These are phyloP conservation scores for Recurvomyces mirabilis DNA, from an alignment of 495 filamentous ascomycete genomes.

Conservation along the genomic window DNA sequence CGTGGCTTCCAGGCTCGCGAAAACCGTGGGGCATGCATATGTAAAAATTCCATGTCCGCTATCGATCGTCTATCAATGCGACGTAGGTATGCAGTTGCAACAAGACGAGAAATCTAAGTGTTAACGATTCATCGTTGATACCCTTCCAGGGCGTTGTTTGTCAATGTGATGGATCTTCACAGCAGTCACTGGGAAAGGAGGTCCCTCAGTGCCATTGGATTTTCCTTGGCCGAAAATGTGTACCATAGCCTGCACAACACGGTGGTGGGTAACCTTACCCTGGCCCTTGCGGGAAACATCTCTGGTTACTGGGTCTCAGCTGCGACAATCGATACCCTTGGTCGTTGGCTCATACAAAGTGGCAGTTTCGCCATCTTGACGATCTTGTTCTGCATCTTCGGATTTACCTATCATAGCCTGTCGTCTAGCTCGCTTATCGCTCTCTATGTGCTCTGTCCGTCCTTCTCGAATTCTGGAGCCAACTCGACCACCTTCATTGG, in stretches of 20 bases:
- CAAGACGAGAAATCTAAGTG: too few relatives aligned
- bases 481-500: conserved; percentile 2
- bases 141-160: too few relatives aligned
- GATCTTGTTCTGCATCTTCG: conserved; percentile 64
- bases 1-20: too few relatives aligned
- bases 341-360: conserved; percentile 72
- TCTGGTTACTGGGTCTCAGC: conserved; percentile 71
- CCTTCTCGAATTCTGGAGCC: conserved; percentile 32
- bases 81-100: too few relatives aligned
- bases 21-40: too few relatives aligned
- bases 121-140: too few relatives aligned
- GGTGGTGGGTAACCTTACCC: conserved; percentile 56
- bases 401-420: conserved; percentile 54
- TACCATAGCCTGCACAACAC: conserved; percentile 59
- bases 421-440: conserved; percentile 17
- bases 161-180: too few relatives aligned
- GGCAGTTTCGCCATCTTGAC: conserved; percentile 64
- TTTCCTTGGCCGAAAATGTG: conserved; percentile 42
- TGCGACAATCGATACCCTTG: conserved; percentile 55
- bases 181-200: too few relatives aligned
- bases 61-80: too few relatives aligned
- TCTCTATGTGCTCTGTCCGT: conserved; percentile 28
- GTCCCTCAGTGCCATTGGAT: conserved; percentile 57
- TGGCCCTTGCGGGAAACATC: conserved; percentile 46
- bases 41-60: too few relatives aligned